Evolutionary conservation across 768 basidiomycete genomes (phyloP).

Genomic region (Tephrocybe sp.): DNA sequence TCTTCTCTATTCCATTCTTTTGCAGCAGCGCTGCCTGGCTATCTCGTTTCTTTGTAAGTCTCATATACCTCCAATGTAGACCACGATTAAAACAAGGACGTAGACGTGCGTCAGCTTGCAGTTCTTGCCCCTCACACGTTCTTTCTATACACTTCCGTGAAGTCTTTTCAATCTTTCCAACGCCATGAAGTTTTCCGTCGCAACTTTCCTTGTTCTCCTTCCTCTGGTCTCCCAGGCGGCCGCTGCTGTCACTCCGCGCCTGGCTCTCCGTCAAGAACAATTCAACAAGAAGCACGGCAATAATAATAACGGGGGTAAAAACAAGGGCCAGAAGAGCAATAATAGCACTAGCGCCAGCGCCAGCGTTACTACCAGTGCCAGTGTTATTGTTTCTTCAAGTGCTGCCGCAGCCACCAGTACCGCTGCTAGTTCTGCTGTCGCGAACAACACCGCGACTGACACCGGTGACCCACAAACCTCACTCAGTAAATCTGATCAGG

Average conservation of each 20-base stretch:
- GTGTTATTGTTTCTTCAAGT: neutral
- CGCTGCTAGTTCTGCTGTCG: conserved; percentile 6
- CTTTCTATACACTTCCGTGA: conserved; percentile 49
- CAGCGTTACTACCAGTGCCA: neutral
- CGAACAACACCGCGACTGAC: conserved; percentile 13
- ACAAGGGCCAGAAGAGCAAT: neutral
- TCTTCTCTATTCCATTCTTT: conserved; percentile 25
- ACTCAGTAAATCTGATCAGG: conserved; percentile 27
- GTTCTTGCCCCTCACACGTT: conserved; percentile 28
- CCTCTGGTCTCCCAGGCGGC: conserved; percentile 38
- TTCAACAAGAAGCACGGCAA: conserved; percentile 20
- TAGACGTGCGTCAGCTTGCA: conserved; percentile 28
- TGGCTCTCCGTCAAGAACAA: conserved; percentile 25
- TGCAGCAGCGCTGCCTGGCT: conserved; percentile 58
- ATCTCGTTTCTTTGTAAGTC: conserved; percentile 26
- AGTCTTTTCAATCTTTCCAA: conserved; percentile 34
- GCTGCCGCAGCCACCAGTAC: conserved; percentile 6
- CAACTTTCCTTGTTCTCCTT: conserved; percentile 38
- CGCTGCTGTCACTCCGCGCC: conserved; percentile 22
- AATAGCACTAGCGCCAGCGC: conserved; percentile 1
- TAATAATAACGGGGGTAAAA: conserved; percentile 13
- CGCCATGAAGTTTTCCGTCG: conserved; percentile 51
- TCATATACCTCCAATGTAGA: neutral
- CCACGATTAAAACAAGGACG: neutral
- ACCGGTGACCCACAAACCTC: conserved; percentile 47